A percentile compares a stretch with the other conserved stretches of the same genome.
Evolutionary conservation across 2,329 filamentous ascomycete genomes (phyloP).

Genomic region (Verticillium isaacii): DNA sequence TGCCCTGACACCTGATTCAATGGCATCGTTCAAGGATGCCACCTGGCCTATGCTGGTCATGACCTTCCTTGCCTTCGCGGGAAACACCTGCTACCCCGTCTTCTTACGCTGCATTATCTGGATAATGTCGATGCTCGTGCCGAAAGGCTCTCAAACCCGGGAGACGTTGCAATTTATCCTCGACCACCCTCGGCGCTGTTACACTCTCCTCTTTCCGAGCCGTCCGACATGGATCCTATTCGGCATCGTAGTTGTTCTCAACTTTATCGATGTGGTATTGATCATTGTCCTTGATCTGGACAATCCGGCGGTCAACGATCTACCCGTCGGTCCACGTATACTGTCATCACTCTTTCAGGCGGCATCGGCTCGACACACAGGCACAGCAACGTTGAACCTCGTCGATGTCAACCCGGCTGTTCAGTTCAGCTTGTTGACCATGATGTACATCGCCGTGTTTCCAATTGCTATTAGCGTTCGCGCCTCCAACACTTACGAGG

Average conservation of each 20-base stretch:
- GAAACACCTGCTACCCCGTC: constrained; percentile 53
- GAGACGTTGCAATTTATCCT: constrained; percentile 52
- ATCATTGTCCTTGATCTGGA: constrained; percentile 47
- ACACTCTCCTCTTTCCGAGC: constrained; percentile 57
- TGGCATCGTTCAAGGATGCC: constrained; percentile 42
- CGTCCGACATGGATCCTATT: constrained; percentile 55
- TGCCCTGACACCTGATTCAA: constrained; percentile 50
- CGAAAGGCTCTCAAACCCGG: constrained; percentile 28
- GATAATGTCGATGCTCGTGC: constrained; percentile 42
- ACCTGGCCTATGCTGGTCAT: constrained; percentile 39
- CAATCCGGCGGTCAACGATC: constrained; percentile 41
- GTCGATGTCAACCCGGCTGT: constrained; percentile 46
- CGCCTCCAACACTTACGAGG: constrained; percentile 57
- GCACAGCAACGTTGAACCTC: constrained; percentile 45
- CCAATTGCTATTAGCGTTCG: constrained; percentile 59
- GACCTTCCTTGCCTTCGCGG: constrained; percentile 43
- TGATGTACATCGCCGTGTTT: constrained; percentile 63
- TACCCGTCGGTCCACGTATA: constrained; percentile 40
- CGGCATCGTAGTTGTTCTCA: constrained; percentile 44
- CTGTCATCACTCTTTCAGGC: constrained; percentile 57
- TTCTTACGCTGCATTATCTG: constrained; percentile 56
- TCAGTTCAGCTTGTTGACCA: constrained; percentile 54
- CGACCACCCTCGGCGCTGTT: constrained; percentile 58
- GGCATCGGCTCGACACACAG: constrained; percentile 40
- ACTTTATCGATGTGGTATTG: constrained; percentile 49